phyloP scores from a whole-genome alignment of 2,329 filamentous ascomycete genomes.

The Nigrospora osmanthi region DNA sequence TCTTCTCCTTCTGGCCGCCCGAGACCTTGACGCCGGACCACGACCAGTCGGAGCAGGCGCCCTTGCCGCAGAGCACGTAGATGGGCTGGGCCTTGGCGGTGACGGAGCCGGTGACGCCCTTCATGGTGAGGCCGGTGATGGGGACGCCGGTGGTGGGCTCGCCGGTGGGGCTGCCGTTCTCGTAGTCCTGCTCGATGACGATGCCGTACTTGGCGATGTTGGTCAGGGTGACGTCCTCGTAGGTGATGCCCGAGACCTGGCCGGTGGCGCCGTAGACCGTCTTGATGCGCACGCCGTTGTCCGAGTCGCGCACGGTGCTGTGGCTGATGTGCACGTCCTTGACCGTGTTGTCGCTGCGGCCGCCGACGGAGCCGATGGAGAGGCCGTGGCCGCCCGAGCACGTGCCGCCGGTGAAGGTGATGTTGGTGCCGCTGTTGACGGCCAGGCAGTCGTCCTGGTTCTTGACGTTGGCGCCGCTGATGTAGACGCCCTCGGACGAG shows the following conservation, averaged over 20 bases:
- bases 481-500: slow-evolving; percentile 30
- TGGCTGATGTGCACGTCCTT: slow-evolving; percentile 41
- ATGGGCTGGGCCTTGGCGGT: slow-evolving; percentile 16
- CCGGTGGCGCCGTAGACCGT: slow-evolving; percentile 43
- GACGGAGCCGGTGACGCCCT: slow-evolving; percentile 30
- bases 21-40: slow-evolving; percentile 26
- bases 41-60: slow-evolving; percentile 26
- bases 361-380: slow-evolving; percentile 52
- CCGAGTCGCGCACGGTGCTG: slow-evolving; percentile 40
- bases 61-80: slow-evolving; percentile 29
- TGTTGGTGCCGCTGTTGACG: slow-evolving; percentile 42
- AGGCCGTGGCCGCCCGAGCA: slow-evolving; percentile 49
- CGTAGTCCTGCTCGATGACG: slow-evolving; percentile 40
- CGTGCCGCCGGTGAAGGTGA: slow-evolving; percentile 29
- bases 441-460: slow-evolving; percentile 55
- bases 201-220: slow-evolving; percentile 46
- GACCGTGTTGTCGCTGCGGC: slow-evolving; percentile 46
- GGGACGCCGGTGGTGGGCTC: slow-evolving; percentile 37
- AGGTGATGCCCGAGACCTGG: slow-evolving; percentile 42
- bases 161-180: slow-evolving; percentile 27
- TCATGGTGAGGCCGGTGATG: slow-evolving; percentile 33
- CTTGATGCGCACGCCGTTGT: slow-evolving; percentile 53
- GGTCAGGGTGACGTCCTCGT: slow-evolving; percentile 41
- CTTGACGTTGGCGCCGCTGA: slow-evolving; percentile 38
- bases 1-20: slow-evolving; percentile 31